Evolutionary conservation across 2,329 filamentous ascomycete species (phyloP), one percentile per base, ranked within the genome.

Genomic region (Cucurbitaria berberidis): DNA sequence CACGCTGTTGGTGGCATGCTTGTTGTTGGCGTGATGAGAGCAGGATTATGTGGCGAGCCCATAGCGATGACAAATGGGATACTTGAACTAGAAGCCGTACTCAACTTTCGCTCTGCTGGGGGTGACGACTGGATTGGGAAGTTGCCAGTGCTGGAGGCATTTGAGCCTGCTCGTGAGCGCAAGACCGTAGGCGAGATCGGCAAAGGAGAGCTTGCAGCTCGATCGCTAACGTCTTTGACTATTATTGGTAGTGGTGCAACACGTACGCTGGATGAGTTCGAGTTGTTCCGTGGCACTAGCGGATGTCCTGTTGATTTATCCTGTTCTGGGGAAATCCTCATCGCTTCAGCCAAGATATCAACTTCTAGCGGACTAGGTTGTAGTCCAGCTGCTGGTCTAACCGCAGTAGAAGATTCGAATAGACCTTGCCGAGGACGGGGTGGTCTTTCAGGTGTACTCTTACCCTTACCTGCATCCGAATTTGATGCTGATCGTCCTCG

Each of bases 1-100:
- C 67, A 69, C 11, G 55, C 16, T 5, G 56, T 60, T 11, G 61
- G 58, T 15, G 62, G 53, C 34, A 63, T 50, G 26, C 46, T 44
- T 10, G 58, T 52, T 8, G 57, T 54, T n/a, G 66, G 61, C 3
- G 60, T 45, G 3, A 65, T 62, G 5, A 70, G 59, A 2, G 66
- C 64, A 1, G 69, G 67, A 35, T 71, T 71, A 27, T 70, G 66
- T 2, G 68, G 69, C 6, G 68, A 68, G 19, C 62, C 65, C 64
- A 70, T 70, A 11, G 53, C 63, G 30, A 70, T 69, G 5, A 71
- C 63, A 34, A 71, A 70, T 5, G 72, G 67, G 11, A 67, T 55
- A 24, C 52, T 69, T 18, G 53, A 55, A 11, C 35, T 54, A 8
- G 66, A 67, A 8, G 58, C 51, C 16, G 45, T 56, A 50, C 66